Evolutionary conservation across 768 basidiomycete species (phyloP).

Genomic region (Boletus sp.): DNA sequence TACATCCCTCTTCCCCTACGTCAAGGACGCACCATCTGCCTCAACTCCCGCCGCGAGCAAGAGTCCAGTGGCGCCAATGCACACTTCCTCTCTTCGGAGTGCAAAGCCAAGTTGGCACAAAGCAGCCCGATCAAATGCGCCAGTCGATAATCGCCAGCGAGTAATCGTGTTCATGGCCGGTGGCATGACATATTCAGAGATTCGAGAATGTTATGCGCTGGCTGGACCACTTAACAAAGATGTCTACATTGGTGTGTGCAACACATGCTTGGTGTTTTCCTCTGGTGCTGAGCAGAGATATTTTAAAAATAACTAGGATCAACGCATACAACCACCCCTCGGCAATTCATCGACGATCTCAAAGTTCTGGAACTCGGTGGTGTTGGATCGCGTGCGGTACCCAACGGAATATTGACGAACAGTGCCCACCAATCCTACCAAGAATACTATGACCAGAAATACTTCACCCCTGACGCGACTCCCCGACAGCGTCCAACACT

Average conservation of each 20-base stretch:
- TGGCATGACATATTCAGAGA: constrained; percentile 95
- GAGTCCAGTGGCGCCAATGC: constrained; percentile 48
- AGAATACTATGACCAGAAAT: constrained; percentile 78
- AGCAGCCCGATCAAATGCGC: constrained; percentile 53
- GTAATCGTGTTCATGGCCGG: constrained; percentile 90
- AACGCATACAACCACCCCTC: constrained; percentile 82
- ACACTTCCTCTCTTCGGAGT: constrained; percentile 78
- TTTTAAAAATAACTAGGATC: constrained; percentile 57
- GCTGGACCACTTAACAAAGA: constrained; percentile 79
- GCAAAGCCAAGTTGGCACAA: constrained; percentile 90
- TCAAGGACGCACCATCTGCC: constrained; percentile 70
- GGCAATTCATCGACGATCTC: constrained; percentile 82
- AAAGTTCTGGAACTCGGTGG: constrained; percentile 87
- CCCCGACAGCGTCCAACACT: constrained; percentile 30
- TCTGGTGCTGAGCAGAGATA: constrained; percentile 27
- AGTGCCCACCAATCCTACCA: constrained; percentile 56
- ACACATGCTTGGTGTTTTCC: constrained; percentile 38
- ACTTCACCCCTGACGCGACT: constrained; percentile 45
- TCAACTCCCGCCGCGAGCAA: constrained; percentile 46
- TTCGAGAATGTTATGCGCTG: constrained; percentile 82
- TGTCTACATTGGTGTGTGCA: constrained; percentile 75
- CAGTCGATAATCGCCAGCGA: constrained; percentile 64
- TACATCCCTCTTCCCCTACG: constrained; percentile 80
- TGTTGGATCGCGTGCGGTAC: constrained; percentile 68
- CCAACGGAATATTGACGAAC: constrained; percentile 63